Percentiles rank a stretch among this genome's conserved stretches.
Evolutionary conservation across 768 basidiomycete species (phyloP).

Genomic region (Russula sp.): DNA sequence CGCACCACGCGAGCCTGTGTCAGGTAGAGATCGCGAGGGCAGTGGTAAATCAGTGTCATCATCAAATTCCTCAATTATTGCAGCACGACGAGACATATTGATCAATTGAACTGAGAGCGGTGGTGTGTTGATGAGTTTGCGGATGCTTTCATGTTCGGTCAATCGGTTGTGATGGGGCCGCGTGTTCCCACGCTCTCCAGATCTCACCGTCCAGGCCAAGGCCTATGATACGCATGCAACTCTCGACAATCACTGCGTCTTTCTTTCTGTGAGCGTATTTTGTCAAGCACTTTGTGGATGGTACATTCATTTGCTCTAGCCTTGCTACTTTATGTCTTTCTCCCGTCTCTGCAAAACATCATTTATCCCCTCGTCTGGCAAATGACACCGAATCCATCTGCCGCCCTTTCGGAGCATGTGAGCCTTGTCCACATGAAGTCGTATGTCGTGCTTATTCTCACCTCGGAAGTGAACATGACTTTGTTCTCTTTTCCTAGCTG

Average conservation of each 20-base stretch:
- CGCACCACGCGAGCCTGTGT: slow-evolving; percentile 62
- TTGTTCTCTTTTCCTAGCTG: slow-evolving; percentile 39
- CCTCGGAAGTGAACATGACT: neutral
- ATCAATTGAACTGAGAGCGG: neutral
- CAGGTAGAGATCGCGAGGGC: slow-evolving; percentile 57
- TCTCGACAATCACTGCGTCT: neutral
- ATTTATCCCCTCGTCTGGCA: neutral
- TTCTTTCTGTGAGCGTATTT: slow-evolving; percentile 6
- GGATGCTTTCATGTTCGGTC: neutral
- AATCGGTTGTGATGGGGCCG: neutral
- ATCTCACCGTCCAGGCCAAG: neutral
- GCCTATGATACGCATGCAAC: neutral
- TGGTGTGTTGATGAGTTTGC: neutral
- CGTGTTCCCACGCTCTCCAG: slow-evolving; percentile 17
- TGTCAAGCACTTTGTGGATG: neutral
- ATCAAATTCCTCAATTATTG: slow-evolving; percentile 77
- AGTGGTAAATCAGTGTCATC: slow-evolving; percentile 90
- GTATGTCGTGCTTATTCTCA: slow-evolving; percentile 25
- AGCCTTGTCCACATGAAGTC: slow-evolving; percentile 37
- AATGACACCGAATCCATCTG: slow-evolving; percentile 23
- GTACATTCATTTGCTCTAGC: neutral
- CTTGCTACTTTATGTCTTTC: slow-evolving; percentile 7
- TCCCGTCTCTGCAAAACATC: slow-evolving; percentile 4
- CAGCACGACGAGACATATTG: slow-evolving; percentile 62
- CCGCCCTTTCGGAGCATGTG: slow-evolving; percentile 29